These are phyloP conservation scores for Phytophthora parvispora DNA, from an alignment of 352 stramenopile genomes.

Conservation along the genomic window DNA sequence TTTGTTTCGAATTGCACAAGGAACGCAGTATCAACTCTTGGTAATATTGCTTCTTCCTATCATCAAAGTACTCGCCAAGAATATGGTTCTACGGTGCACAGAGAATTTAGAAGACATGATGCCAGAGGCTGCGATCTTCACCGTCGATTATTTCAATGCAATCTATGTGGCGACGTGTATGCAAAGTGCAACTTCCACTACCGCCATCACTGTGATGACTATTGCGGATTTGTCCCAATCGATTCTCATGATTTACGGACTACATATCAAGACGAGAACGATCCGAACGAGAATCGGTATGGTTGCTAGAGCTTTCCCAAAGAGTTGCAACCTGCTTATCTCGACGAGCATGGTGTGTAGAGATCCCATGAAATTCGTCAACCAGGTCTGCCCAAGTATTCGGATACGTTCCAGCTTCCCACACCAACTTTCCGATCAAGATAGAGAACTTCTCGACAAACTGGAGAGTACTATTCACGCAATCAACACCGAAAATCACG, in stretches of 20 bases:
- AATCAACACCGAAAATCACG: not conserved
- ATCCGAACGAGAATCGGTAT: not conserved
- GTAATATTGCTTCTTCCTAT: conserved; percentile 24
- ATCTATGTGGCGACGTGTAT: conserved; percentile 24
- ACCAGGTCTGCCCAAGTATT: not conserved
- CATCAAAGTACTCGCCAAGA: conserved; percentile 33
- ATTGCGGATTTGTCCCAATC: conserved; percentile 15
- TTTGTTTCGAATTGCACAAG: conserved; percentile 4
- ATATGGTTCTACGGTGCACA: conserved; percentile 6
- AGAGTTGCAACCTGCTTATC: not conserved
- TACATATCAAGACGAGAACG: not conserved
- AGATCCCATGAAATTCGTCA: not conserved
- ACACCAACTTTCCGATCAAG: not conserved
- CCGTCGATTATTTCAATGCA: conserved; percentile 32
- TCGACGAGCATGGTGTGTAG: not conserved
- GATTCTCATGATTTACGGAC: conserved; percentile 10
- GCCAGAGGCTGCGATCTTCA: conserved; percentile 25
- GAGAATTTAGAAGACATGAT: conserved; percentile 22
- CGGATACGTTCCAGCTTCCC: not conserved
- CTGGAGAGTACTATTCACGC: not conserved
- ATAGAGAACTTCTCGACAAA: not conserved
- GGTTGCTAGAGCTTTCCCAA: not conserved
- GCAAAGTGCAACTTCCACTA: conserved; percentile 14
- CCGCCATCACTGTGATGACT: conserved; percentile 6
- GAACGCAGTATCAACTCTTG: conserved; percentile 1